Evolutionary conservation across 495 filamentous ascomycete species (phyloP).

Genomic region (Stereocaulon alpinum): DNA sequence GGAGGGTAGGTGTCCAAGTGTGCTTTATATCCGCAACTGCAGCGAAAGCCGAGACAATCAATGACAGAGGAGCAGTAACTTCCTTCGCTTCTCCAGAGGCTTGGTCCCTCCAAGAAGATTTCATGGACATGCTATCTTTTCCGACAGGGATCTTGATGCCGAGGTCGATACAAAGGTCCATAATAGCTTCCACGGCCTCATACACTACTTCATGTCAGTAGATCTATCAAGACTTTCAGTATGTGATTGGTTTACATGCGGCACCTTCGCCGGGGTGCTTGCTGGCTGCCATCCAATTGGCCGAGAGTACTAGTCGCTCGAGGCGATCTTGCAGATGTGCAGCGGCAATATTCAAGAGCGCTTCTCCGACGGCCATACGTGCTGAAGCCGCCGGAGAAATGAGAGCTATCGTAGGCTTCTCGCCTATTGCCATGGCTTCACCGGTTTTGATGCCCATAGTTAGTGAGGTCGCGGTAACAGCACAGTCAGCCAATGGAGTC

Average conservation of each 20-base stretch:
- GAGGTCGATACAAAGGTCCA: constrained; percentile 75
- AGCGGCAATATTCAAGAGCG: constrained; percentile 82
- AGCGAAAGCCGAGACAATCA: constrained; percentile 84
- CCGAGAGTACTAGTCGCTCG: constrained; percentile 71
- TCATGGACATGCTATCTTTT: constrained; percentile 97
- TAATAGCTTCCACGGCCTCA: constrained; percentile 85
- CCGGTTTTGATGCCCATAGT: constrained; percentile 62
- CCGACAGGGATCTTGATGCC: constrained; percentile 91
- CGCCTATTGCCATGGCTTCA: constrained; percentile 95
- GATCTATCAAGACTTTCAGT: neutral
- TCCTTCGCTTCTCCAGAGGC: constrained; percentile 59
- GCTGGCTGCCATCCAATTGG: constrained; percentile 98
- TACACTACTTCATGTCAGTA: constrained; percentile 44
- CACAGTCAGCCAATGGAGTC: constrained; percentile 86
- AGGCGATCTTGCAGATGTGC: constrained; percentile 71
- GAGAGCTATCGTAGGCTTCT: constrained; percentile 81
- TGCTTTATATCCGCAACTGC: constrained; percentile 66
- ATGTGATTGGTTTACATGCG: constrained; percentile 29
- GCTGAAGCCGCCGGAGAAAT: constrained; percentile 91
- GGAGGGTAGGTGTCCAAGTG: constrained; percentile 89
- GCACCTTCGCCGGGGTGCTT: constrained; percentile 91
- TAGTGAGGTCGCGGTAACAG: constrained; percentile 79
- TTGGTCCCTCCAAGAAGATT: constrained; percentile 65
- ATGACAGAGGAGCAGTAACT: constrained; percentile 82
- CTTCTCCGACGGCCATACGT: constrained; percentile 92